phyloP scores from a whole-genome alignment of 2,329 filamentous ascomycete species.

The Verticillium zaregamsianum region DNA sequence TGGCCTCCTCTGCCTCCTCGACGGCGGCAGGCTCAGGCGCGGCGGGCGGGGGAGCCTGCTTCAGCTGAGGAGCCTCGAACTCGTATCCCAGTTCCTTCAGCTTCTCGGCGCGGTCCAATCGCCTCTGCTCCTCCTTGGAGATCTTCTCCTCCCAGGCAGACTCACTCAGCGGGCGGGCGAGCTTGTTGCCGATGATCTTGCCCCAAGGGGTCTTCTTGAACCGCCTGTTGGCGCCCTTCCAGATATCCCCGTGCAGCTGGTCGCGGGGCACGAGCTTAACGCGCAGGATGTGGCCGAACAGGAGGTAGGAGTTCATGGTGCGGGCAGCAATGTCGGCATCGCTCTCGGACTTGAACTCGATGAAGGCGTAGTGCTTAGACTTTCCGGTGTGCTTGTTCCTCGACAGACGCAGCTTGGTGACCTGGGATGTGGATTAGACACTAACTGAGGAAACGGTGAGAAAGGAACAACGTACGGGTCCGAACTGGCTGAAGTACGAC shows the following conservation, averaged over 20 bases:
- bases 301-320: constrained; percentile 96
- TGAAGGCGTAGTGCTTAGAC: constrained; percentile 91
- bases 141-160: constrained; percentile 77
- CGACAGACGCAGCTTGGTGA: constrained; percentile 56
- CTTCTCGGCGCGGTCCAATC: constrained; percentile 66
- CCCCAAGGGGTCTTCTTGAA: constrained; percentile 76
- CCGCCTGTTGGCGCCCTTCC: constrained; percentile 84
- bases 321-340: constrained; percentile 82
- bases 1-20: constrained; percentile 19
- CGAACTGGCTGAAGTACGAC: constrained; percentile 92
- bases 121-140: constrained; percentile 65
- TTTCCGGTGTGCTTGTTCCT: constrained; percentile 89
- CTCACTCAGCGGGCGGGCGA: constrained; percentile 70
- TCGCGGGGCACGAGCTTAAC: constrained; percentile 74
- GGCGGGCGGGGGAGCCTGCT: constrained; percentile 42
- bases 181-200: constrained; percentile 72
- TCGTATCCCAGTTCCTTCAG: constrained; percentile 81
- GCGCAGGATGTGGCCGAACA: constrained; percentile 92
- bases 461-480: constrained; percentile 51
- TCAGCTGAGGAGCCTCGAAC: constrained; percentile 70
- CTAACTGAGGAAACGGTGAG: neutral
- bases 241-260: constrained; percentile 75
- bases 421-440: neutral
- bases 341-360: constrained; percentile 78
- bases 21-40: constrained; percentile 27